These are phyloP conservation scores for Colletotrichum sublineola DNA, from an alignment of 2,329 filamentous ascomycete genomes.

Conservation along the genomic window DNA sequence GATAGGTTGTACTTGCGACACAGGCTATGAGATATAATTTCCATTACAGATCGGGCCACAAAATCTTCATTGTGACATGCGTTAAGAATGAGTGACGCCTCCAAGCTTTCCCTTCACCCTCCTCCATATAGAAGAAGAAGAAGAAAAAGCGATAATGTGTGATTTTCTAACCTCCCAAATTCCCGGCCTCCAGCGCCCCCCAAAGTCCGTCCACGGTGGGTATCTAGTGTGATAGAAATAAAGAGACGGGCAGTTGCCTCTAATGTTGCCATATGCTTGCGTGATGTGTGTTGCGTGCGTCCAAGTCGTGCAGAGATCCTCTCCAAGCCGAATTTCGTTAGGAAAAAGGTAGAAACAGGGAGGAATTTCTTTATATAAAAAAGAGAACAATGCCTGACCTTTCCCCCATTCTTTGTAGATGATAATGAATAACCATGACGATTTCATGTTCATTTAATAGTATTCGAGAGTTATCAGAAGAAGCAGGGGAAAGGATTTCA, in stretches of 20 bases:
- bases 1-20: slow-evolving; percentile 28
- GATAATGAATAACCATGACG: slow-evolving; percentile 1
- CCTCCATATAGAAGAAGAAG: background rate
- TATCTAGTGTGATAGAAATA: slow-evolving; percentile 44
- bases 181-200: slow-evolving; percentile 37
- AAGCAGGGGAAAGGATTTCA: background rate
- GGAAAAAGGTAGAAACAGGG: background rate
- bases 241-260: slow-evolving; percentile 39
- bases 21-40: slow-evolving; percentile 8
- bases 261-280: slow-evolving; percentile 1
- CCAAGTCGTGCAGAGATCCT: background rate
- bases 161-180: slow-evolving; percentile 30
- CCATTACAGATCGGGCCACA: background rate
- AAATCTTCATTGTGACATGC: slow-evolving; percentile 2
- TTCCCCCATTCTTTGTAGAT: slow-evolving; percentile 5
- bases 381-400: background rate
- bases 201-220: slow-evolving; percentile 42
- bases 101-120: background rate
- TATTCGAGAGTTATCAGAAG: background rate
- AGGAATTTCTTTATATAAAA: background rate
- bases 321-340: background rate
- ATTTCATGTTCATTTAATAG: slow-evolving; percentile 5
- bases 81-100: slow-evolving; percentile 36
- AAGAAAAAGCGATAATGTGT: background rate
- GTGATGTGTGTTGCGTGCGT: background rate